These are phyloP conservation scores for Lepidium didymum DNA, from an alignment of 345 rosid genomes.

Conservation along the genomic window DNA sequence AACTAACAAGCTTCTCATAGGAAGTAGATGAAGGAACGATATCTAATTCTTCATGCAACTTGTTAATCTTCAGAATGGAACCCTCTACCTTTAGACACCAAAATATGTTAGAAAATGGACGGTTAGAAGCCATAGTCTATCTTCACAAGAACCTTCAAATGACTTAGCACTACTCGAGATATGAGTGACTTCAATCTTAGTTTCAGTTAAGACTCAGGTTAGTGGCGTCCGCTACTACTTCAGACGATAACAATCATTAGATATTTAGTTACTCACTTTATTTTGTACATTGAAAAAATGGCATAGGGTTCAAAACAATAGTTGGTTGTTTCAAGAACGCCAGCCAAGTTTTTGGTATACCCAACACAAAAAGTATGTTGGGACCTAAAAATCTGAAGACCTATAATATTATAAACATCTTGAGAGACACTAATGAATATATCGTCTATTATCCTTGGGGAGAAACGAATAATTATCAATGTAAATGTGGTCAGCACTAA, in stretches of 20 bases:
- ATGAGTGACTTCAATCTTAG: not conserved
- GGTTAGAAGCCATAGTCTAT: not conserved
- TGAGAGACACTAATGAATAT: not conserved
- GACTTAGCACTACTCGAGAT: not conserved
- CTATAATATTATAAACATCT: not conserved
- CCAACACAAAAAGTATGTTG: not conserved
- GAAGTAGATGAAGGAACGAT: slow-evolving; percentile 47
- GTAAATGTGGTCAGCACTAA: not conserved
- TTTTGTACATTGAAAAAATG: not conserved
- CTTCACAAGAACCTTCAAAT: not conserved
- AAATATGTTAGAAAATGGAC: slow-evolving; percentile 7
- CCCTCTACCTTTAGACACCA: slow-evolving; percentile 47
- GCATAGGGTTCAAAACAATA: not conserved
- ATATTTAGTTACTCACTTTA: not conserved
- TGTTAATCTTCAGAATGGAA: slow-evolving; percentile 46
- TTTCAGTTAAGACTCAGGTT: not conserved
- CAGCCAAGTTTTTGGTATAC: not conserved
- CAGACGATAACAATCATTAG: not conserved
- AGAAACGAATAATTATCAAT: not conserved
- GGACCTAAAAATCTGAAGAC: not conserved
- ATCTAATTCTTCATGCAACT: slow-evolving; percentile 52
- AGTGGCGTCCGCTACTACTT: not conserved
- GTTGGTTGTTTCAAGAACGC: not conserved
- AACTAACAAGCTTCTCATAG: slow-evolving; percentile 50
- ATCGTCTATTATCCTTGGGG: not conserved